Evolutionary conservation across 176 grass and related monocot species (phyloP), one percentile per base, ranked within the genome.

Genomic region (Bothriochloa decipiens): DNA sequence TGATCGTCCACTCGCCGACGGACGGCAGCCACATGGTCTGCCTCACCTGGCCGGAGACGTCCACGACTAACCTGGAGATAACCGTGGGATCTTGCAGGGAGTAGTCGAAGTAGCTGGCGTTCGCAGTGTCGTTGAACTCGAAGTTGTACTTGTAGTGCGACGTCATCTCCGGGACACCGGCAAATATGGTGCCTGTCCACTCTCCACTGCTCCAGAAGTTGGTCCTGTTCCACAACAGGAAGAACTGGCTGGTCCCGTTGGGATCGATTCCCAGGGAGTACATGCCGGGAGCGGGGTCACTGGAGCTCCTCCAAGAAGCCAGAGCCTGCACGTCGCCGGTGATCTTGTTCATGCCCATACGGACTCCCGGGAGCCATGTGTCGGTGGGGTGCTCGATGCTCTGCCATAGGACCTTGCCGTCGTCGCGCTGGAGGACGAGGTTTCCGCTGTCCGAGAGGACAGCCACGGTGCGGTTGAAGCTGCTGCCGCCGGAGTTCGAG

Each of bases 101-200:
- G 76, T 91, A 91, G 8, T 79, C 72, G 88, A 93, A 90, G 82
- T 90, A 93, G 73, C 29, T 93, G 65, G 7, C 81, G 16, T 81
- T 83, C 7, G 37, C 29, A 43, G 76, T 22, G 67, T 43, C 29
- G 22, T 90, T 33, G 23, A 74, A 94, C 49, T 71, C 26, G 70
- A 88, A 90, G 58, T 85, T 42, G 77, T 88, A 85, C 25, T 71
- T 87, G 72, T 82, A 75, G 69, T 86, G 71, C 28, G 81, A 27
- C 15, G 16, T 75, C 91, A 88, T 88, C 88, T 88, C 91, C 12
- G 85, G 91, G 33, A 93, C 3, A 0, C 20, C 40, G 33, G 61
- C 17, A 20, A 91, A 93, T 17, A 75, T 64, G 1, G 35, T 0
- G 5, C 69, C 79, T 2, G 75, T 84, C 91, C 91, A 94, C 17